phyloP scores from a whole-genome alignment of 805 yeast genomes.

The Metschnikowia noctiluminum region DNA sequence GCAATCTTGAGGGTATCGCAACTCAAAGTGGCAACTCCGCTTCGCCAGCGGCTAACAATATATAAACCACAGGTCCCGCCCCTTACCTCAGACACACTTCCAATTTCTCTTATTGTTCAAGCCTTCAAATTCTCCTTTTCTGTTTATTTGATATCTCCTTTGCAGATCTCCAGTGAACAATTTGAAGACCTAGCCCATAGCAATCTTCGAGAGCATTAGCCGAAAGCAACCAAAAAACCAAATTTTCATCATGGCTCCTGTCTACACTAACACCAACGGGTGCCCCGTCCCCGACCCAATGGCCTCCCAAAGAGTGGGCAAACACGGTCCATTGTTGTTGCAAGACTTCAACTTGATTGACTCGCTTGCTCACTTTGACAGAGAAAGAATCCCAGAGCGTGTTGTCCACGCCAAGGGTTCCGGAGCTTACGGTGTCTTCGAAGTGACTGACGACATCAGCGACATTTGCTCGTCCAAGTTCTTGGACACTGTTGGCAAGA shows the following conservation, averaged over 20 bases:
- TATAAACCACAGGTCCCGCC: not conserved
- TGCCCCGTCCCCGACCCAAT: slow-evolving; percentile 74
- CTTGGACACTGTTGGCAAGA: slow-evolving; percentile 29
- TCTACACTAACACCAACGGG: slow-evolving; percentile 70
- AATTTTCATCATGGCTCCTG: slow-evolving; percentile 44
- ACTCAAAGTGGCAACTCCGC: not conserved
- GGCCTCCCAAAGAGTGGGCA: slow-evolving; percentile 71
- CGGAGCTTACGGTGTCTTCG: slow-evolving; percentile 86
- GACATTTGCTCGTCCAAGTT: slow-evolving; percentile 25
- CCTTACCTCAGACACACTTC: not conserved
- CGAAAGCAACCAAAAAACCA: not conserved
- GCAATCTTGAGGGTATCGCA: slow-evolving; percentile 1
- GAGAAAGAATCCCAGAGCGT: slow-evolving; percentile 89
- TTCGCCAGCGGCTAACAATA: not conserved
- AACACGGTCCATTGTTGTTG: slow-evolving; percentile 73
- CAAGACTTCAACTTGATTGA: slow-evolving; percentile 83
- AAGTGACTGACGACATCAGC: slow-evolving; percentile 62
- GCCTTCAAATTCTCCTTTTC: no score
- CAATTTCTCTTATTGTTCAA: no score
- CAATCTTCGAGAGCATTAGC: not conserved
- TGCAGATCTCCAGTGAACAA: not conserved
- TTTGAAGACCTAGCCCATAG: not conserved
- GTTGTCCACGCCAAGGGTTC: slow-evolving; percentile 94
- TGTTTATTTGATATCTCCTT: not conserved
- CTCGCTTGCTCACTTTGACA: slow-evolving; percentile 79